Percentiles rank a stretch among this genome's conserved stretches.
phyloP scores from a whole-genome alignment of 202 grass and related monocot species.

The Zizania palustris region DNA sequence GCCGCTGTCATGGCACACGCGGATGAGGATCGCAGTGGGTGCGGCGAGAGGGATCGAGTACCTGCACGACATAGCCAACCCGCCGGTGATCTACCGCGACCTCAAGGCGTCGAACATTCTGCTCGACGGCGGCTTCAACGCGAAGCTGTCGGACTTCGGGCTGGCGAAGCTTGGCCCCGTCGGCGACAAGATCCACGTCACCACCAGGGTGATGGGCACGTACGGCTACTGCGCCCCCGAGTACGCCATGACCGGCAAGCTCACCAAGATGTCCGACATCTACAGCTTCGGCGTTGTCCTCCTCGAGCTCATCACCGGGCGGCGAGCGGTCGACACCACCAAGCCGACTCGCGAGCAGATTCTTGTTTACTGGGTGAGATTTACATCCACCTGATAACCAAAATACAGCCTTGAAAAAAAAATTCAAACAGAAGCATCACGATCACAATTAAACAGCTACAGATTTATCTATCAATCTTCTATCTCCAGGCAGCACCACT shows the following conservation, averaged over 20 bases:
- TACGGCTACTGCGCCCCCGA: constrained; percentile 93
- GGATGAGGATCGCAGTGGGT: constrained; percentile 84
- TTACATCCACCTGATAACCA: not conserved
- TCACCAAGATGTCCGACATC: constrained; percentile 92
- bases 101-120: constrained; percentile 96
- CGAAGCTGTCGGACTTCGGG: constrained; percentile 87
- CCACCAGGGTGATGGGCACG: constrained; percentile 91
- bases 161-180: constrained; percentile 84
- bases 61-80: constrained; percentile 85
- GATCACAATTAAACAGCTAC: no score
- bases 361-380: constrained; percentile 84
- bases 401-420: no score
- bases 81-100: constrained; percentile 87
- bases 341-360: constrained; percentile 75
- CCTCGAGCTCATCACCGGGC: constrained; percentile 89
- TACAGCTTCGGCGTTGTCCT: constrained; percentile 88
- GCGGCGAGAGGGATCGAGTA: constrained; percentile 86
- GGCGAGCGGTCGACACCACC: constrained; percentile 75
- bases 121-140: constrained; percentile 59
- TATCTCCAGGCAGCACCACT: constrained; percentile 73
- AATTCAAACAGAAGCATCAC: no score
- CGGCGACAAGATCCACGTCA: constrained; percentile 79
- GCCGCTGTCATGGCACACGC: constrained; percentile 72
- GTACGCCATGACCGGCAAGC: constrained; percentile 75
- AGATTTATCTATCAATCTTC: no score